Conservation (phyloP, 768 basidiomycete genomes). For the Calocybe gangraenosa region DNA sequence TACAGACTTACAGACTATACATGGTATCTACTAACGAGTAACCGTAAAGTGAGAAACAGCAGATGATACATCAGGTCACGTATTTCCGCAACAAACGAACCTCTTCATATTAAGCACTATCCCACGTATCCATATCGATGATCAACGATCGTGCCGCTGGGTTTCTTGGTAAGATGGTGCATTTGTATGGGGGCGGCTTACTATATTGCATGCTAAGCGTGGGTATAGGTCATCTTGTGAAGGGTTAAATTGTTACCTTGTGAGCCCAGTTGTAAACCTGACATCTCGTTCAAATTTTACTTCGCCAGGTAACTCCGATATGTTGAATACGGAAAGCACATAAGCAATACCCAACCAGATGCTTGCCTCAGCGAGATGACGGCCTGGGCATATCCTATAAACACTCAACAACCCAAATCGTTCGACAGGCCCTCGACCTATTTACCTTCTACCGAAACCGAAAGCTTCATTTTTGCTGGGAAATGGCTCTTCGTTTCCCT, state of each 20-base stretch:
- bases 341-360: background rate
- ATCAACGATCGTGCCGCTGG: background rate
- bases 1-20: too few species aligned
- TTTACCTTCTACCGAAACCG: slow-evolving; percentile 18
- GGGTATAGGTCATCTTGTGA: background rate
- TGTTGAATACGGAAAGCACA: background rate
- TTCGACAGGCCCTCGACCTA: background rate
- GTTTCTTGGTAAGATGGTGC: background rate
- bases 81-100: too few species aligned
- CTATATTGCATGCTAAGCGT: background rate
- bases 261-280: background rate
- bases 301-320: background rate
- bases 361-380: background rate
- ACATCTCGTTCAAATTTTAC: background rate
- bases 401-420: background rate
- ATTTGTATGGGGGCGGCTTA: background rate
- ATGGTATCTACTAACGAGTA: too few species aligned
- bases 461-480: slow-evolving; percentile 10
- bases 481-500: slow-evolving; percentile 12
- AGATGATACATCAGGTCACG: too few species aligned
- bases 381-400: background rate
- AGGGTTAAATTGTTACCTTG: background rate
- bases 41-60: too few species aligned
- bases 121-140: background rate
- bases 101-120: too few species aligned